These are phyloP conservation scores for Ascochyta rabiei DNA, from an alignment of 2,329 filamentous ascomycete genomes.

Conservation along the genomic window DNA sequence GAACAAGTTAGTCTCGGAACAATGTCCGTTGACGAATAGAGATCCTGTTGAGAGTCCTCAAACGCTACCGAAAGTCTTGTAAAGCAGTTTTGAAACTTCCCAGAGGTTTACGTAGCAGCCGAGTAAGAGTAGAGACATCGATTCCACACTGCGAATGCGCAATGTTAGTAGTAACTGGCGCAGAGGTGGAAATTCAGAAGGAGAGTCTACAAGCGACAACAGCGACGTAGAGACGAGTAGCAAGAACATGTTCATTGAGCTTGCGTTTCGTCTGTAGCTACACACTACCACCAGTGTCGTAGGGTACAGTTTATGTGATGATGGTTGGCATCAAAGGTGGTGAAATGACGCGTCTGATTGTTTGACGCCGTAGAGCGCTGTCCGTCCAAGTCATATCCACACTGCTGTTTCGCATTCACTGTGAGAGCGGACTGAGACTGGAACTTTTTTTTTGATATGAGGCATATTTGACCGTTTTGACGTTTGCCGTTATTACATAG, in stretches of 20 bases:
- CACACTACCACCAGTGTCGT: not conserved
- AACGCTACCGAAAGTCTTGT: no score
- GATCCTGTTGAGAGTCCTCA: no score
- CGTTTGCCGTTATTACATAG: not conserved
- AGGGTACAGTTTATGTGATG: no score
- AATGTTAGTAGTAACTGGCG: not conserved
- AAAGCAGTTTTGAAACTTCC: no score
- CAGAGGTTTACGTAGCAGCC: no score
- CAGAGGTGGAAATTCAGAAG: not conserved
- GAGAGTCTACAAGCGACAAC: not conserved
- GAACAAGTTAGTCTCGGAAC: no score
- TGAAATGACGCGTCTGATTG: not conserved
- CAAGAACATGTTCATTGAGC: not conserved
- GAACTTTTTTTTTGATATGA: not conserved
- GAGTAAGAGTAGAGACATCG: not conserved
- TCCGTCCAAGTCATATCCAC: not conserved
- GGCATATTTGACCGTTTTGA: not conserved
- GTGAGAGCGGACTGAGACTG: not conserved
- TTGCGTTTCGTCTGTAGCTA: not conserved
- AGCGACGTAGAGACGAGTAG: not conserved
- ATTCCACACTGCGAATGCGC: not conserved
- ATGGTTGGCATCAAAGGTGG: not conserved
- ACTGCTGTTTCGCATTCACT: not conserved
- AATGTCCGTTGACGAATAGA: no score
- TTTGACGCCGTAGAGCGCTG: not conserved